Conservation (phyloP, 176 grass and related monocot species). For the Ensete ventricosum region DNA sequence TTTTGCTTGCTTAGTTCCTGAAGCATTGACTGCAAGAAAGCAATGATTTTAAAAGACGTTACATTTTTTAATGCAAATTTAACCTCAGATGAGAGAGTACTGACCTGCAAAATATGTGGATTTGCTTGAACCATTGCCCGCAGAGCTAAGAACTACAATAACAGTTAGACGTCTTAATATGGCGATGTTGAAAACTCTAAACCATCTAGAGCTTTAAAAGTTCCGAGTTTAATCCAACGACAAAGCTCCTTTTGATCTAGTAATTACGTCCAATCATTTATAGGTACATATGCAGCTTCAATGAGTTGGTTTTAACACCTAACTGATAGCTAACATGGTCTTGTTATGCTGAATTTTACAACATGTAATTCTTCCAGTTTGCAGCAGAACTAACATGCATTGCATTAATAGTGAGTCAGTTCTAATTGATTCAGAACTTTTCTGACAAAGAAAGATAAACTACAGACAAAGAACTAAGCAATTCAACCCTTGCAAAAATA, state of each 20-base stretch:
- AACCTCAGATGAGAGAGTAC: constrained; percentile 10
- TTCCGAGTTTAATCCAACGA: too few species aligned
- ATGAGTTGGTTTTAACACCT: background rate
- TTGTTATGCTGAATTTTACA: background rate
- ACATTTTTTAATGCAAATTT: constrained; percentile 10
- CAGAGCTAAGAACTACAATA: constrained; percentile 81
- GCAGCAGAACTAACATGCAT: background rate
- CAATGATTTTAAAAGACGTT: constrained; percentile 5
- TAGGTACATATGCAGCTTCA: background rate
- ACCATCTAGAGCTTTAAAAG: background rate
- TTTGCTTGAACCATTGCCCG: constrained; percentile 86
- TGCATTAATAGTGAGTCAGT: too few species aligned
- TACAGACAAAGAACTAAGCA: too few species aligned
- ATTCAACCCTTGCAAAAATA: too few species aligned
- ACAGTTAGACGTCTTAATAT: background rate
- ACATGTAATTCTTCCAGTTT: background rate
- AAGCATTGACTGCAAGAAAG: constrained; percentile 78
- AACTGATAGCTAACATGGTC: background rate
- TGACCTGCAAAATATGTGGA: constrained; percentile 93
- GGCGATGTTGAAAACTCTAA: background rate
- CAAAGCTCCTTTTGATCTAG: background rate
- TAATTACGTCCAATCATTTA: background rate
- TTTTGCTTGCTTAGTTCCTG: constrained; percentile 92
- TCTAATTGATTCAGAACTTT: too few species aligned
- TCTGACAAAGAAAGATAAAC: too few species aligned